Conservation (phyloP, 768 basidiomycete species). For the Trametes sanguinea region DNA sequence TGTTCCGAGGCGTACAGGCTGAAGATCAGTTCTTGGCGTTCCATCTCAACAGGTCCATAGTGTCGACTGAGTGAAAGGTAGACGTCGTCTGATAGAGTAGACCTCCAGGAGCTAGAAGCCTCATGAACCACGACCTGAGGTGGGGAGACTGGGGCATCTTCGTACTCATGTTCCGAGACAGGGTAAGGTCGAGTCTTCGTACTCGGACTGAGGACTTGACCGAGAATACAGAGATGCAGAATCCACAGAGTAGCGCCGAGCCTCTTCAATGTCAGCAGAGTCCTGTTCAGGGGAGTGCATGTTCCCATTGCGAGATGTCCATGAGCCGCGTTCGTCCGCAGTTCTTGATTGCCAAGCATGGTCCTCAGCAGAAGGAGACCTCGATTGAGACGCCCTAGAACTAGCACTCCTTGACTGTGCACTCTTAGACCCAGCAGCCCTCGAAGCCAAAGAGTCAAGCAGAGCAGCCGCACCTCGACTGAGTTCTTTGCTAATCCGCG, state of each 20-base stretch:
- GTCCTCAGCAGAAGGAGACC: too few relatives aligned
- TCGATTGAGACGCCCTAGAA: too few relatives aligned
- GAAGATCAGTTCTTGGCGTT: constrained; percentile 66
- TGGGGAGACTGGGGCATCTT: background rate
- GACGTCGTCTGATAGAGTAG: constrained; percentile 31
- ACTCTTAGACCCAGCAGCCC: background rate
- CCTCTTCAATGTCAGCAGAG: background rate
- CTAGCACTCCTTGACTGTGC: background rate
- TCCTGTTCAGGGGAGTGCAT: background rate
- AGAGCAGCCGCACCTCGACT: constrained; percentile 53
- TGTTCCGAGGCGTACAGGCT: constrained; percentile 71
- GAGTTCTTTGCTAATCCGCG: constrained; percentile 35
- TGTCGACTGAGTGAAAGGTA: constrained; percentile 40
- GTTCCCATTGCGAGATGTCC: background rate
- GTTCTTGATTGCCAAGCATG: background rate
- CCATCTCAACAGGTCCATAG: constrained; percentile 54
- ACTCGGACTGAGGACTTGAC: constrained; percentile 22
- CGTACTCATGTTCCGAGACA: background rate
- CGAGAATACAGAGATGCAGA: constrained; percentile 9
- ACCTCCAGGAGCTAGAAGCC: constrained; percentile 22
- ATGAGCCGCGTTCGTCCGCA: background rate
- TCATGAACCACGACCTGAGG: constrained; percentile 10
- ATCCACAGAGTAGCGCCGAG: constrained; percentile 8
- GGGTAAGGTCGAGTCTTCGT: constrained; percentile 14
- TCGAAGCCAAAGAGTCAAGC: constrained; percentile 42